A percentile compares a stretch with the other conserved stretches of the same genome.
Conservation (phyloP, 164 flowering plant genomes). For the Akebia trifoliata region DNA sequence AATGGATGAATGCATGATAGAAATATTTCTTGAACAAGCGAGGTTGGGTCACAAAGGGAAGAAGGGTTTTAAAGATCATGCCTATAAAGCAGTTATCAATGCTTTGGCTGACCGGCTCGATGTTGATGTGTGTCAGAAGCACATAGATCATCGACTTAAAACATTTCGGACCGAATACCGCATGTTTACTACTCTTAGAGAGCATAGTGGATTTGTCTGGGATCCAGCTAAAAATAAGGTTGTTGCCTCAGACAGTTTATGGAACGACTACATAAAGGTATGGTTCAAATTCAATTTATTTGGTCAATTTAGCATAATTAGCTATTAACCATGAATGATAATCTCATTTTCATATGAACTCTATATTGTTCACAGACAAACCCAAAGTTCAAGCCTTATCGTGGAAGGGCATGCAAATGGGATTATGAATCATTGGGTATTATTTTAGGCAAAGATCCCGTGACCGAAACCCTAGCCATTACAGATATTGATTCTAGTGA, state of each 20-base stretch:
- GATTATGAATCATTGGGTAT: conserved; percentile 7
- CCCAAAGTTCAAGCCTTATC: conserved; percentile 10
- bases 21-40: conserved; percentile 9
- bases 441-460: conserved; percentile 2
- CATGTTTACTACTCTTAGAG: conserved; percentile 6
- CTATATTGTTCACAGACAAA: too few relatives aligned
- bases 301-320: background rate
- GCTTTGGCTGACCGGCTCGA: conserved; percentile 11
- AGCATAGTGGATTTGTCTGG: conserved; percentile 10
- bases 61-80: conserved; percentile 7
- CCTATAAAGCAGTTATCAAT: conserved; percentile 10
- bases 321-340: background rate
- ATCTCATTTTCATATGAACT: background rate
- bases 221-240: conserved; percentile 5
- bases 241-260: conserved; percentile 2
- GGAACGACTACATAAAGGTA: conserved; percentile 15
- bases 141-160: conserved; percentile 9
- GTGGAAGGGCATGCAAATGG: conserved; percentile 15
- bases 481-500: background rate
- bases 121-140: conserved; percentile 5
- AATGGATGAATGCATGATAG: conserved; percentile 12
- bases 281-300: background rate
- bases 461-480: background rate
- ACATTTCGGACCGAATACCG: conserved; percentile 8
- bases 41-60: conserved; percentile 11